Evolutionary conservation across 768 basidiomycete species (phyloP).

Genomic region (Suillus sp.): DNA sequence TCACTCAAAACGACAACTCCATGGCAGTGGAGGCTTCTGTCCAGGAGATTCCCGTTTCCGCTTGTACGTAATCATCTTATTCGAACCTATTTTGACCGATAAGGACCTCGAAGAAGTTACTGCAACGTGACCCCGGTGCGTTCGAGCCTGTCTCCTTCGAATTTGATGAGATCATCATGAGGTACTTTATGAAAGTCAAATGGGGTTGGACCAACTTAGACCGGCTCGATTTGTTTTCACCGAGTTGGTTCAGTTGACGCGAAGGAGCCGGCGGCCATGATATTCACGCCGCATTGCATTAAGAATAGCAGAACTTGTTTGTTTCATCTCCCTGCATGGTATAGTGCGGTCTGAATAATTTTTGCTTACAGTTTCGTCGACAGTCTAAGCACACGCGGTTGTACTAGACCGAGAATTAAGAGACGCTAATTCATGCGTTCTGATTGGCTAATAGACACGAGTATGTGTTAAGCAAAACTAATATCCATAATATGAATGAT

Average conservation of each 20-base stretch:
- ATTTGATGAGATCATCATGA: conserved; percentile 13
- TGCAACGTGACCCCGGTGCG: not conserved
- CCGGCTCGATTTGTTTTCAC: conserved; percentile 4
- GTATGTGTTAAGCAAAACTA: conserved; percentile 2
- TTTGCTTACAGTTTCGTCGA: conserved; percentile 8
- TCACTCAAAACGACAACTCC: not conserved
- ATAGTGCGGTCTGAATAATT: conserved; percentile 9
- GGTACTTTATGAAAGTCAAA: conserved; percentile 4
- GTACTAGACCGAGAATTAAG: conserved; percentile 4
- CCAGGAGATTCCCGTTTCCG: not conserved
- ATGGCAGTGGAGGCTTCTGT: not conserved
- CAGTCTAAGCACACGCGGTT: conserved; percentile 3
- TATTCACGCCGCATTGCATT: not conserved
- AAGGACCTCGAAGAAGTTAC: not conserved
- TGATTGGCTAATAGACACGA: conserved; percentile 12
- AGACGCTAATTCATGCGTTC: conserved; percentile 9
- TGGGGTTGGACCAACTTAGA: conserved; percentile 4
- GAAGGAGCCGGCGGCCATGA: conserved; percentile 4
- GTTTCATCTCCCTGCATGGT: conserved; percentile 15
- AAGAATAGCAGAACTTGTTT: conserved; percentile 6
- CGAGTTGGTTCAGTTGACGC: not conserved
- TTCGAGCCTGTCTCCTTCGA: not conserved
- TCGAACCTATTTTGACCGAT: not conserved
- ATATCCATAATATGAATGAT: not conserved
- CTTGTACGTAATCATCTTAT: not conserved